These are phyloP conservation scores for Diaporthe ampelina DNA, from an alignment of 2,329 filamentous ascomycete species.

Conservation along the genomic window DNA sequence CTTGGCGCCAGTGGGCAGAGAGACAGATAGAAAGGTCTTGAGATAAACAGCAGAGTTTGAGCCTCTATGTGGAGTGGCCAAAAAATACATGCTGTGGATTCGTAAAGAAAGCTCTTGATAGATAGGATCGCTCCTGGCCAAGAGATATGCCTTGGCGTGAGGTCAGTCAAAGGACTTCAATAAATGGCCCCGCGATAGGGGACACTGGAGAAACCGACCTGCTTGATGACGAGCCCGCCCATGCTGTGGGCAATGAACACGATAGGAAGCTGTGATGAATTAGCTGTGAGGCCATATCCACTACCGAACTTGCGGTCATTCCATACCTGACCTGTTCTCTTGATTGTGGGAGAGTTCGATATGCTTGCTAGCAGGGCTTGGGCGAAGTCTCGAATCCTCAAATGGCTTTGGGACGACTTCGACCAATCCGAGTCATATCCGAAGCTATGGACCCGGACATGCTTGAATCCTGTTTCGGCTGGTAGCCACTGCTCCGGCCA, in stretches of 20 bases:
- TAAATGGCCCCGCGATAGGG: too few species aligned
- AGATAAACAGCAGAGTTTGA: not conserved
- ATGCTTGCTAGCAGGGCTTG: not conserved
- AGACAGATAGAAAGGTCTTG: not conserved
- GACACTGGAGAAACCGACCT: not conserved
- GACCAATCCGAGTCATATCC: not conserved
- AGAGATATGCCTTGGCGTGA: not conserved
- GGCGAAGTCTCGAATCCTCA: not conserved
- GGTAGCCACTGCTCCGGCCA: not conserved
- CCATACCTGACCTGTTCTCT: not conserved
- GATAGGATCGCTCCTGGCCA: not conserved
- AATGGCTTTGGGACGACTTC: not conserved
- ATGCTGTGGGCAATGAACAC: not conserved
- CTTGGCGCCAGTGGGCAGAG: not conserved
- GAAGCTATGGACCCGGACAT: not conserved
- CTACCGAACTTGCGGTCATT: too few species aligned
- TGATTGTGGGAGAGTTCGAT: not conserved
- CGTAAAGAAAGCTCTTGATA: not conserved
- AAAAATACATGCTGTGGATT: not conserved
- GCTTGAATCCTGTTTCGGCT: not conserved
- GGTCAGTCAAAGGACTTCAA: too few species aligned
- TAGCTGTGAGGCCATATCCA: too few species aligned
- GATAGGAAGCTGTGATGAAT: too few species aligned
- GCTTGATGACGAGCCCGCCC: not conserved
- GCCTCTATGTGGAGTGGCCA: not conserved